Evolutionary conservation across 305 asterid species (phyloP).

Genomic region (Euphrasia arctica): DNA sequence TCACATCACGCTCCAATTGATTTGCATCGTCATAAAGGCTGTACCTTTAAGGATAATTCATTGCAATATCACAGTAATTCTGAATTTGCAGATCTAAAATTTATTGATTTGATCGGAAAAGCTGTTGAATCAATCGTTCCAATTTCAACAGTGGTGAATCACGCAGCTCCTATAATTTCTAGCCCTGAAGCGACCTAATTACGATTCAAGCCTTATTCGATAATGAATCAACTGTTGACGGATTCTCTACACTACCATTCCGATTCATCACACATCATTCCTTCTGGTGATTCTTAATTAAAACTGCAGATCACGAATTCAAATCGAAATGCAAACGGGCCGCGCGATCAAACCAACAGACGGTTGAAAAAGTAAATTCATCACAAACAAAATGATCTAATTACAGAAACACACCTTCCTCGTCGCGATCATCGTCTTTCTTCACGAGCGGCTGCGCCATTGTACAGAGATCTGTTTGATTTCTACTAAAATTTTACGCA

Average conservation of each 20-base stretch:
- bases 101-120: slow-evolving; percentile 2
- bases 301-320: slow-evolving; percentile 28
- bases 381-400: slow-evolving; percentile 4
- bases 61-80: background rate
- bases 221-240: background rate
- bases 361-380: slow-evolving; percentile 6
- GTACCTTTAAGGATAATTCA: background rate
- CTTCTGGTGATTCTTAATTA: slow-evolving; percentile 1
- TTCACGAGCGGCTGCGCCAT: slow-evolving; percentile 91
- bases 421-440: slow-evolving; percentile 98
- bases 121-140: slow-evolving; percentile 1
- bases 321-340: slow-evolving; percentile 15
- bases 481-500: background rate
- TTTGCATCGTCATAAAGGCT: background rate
- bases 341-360: slow-evolving; percentile 10
- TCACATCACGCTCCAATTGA: slow-evolving; percentile 7
- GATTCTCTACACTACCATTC: background rate
- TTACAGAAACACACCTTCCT: slow-evolving; percentile 57
- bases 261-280: slow-evolving; percentile 14
- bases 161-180: background rate
- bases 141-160: background rate
- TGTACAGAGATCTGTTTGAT: slow-evolving; percentile 33
- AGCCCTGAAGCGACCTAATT: background rate
- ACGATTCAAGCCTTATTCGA: too few species aligned
- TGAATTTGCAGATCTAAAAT: slow-evolving; percentile 30